phyloP scores from a whole-genome alignment of 169 alveolate species.

The Cryptosporidium andersoni region DNA sequence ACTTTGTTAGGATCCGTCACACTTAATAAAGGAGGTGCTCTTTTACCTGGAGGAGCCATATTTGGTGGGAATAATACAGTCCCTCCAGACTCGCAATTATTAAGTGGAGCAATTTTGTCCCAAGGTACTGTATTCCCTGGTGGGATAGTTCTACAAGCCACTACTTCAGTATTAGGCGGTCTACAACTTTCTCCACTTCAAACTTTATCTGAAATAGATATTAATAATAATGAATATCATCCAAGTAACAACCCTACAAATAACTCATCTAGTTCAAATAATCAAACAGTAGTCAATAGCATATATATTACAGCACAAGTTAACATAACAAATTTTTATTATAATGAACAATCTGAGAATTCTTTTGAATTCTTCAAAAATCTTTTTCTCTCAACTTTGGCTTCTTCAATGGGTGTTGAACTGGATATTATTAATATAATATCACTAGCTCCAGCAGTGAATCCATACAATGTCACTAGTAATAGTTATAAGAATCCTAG shows the following conservation, averaged over 20 bases:
- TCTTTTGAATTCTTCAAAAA: conserved; percentile 61
- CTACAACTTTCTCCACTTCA: conserved; percentile 47
- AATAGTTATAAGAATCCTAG: neutral
- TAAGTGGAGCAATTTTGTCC: conserved; percentile 48
- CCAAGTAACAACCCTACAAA: conserved; percentile 50
- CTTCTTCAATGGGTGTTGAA: conserved; percentile 58
- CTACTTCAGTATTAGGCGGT: conserved; percentile 32
- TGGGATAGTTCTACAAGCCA: conserved; percentile 59
- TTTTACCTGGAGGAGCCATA: conserved; percentile 68
- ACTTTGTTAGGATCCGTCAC: conserved; percentile 39
- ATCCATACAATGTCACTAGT: conserved; percentile 39
- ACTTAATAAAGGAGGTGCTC: conserved; percentile 58
- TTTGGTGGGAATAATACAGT: conserved; percentile 65
- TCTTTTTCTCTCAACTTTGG: conserved; percentile 48
- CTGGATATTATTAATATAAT: neutral
- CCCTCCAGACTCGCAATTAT: conserved; percentile 55
- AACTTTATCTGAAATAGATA: conserved; percentile 52
- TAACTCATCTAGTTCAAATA: neutral
- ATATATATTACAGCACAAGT: conserved; percentile 67
- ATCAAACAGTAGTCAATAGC: neutral
- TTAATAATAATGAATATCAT: conserved; percentile 47
- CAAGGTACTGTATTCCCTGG: conserved; percentile 69
- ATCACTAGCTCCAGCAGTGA: conserved; percentile 51
- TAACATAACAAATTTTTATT: conserved; percentile 54
- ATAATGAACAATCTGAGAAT: conserved; percentile 62